phyloP scores from a whole-genome alignment of 768 basidiomycete species.

The Pulveroboletus sp. region DNA sequence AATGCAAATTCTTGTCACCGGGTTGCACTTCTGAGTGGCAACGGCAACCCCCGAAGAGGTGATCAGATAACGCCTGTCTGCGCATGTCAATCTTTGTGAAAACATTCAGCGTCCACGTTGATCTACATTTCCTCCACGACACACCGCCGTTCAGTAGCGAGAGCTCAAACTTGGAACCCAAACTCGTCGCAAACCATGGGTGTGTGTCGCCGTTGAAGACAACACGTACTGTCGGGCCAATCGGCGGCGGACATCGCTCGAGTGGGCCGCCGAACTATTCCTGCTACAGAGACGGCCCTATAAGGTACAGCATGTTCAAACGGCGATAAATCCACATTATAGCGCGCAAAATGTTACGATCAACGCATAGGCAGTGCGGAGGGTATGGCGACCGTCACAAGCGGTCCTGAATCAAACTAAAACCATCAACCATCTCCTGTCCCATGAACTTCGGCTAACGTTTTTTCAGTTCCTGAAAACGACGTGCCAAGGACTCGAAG shows the following conservation, averaged over 20 bases:
- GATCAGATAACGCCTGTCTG: background rate
- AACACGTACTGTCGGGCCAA: background rate
- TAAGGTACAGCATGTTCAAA: conserved; percentile 8
- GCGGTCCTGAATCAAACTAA: background rate
- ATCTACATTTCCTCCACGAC: background rate
- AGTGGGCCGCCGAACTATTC: background rate
- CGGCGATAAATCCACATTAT: conserved; percentile 5
- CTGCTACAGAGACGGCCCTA: background rate
- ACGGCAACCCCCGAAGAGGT: background rate
- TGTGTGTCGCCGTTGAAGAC: background rate
- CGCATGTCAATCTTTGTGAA: background rate
- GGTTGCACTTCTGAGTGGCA: background rate
- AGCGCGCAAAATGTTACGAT: conserved; percentile 9
- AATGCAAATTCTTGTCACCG: background rate
- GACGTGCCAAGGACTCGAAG: conserved; percentile 68
- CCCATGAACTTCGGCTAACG: conserved; percentile 35
- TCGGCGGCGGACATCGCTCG: conserved; percentile 18
- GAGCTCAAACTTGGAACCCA: background rate
- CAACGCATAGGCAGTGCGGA: background rate
- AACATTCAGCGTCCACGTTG: background rate
- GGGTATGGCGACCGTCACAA: conserved; percentile 5
- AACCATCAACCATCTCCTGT: background rate
- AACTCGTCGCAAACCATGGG: background rate
- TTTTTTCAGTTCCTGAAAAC: conserved; percentile 87
- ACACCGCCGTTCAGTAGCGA: background rate